phyloP scores from a whole-genome alignment of 345 rosid species.

The Citrus reticulata region DNA sequence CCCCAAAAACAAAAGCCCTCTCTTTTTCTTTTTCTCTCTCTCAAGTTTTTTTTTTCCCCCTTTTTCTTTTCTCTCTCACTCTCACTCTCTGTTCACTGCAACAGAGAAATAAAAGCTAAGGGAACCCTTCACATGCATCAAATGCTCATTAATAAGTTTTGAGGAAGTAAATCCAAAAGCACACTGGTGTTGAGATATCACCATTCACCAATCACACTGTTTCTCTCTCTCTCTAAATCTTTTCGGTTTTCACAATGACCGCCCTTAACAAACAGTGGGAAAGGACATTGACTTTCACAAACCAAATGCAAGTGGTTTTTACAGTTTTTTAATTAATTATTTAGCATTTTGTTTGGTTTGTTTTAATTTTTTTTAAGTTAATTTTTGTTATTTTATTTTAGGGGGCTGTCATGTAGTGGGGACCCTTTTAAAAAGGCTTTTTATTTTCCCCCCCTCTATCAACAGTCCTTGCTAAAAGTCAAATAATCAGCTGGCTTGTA shows the following conservation, averaged over 20 bases:
- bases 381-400: background rate
- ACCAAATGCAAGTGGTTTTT: constrained; percentile 12
- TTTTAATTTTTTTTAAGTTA: background rate
- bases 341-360: background rate
- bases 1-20: background rate
- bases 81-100: constrained; percentile 23
- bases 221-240: constrained; percentile 27
- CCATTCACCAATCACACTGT: constrained; percentile 11
- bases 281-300: constrained; percentile 63
- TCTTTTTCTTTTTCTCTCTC: background rate
- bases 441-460: background rate
- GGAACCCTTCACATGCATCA: constrained; percentile 35
- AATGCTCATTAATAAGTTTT: constrained; percentile 20
- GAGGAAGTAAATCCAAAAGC: constrained; percentile 31
- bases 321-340: constrained; percentile 2
- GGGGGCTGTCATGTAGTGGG: constrained; percentile 15
- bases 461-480: constrained; percentile 28
- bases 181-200: constrained; percentile 20
- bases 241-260: constrained; percentile 17
- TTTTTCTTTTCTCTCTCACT: constrained; percentile 3
- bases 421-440: constrained; percentile 7
- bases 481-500: constrained; percentile 38
- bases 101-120: constrained; percentile 32
- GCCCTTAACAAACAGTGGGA: constrained; percentile 36
- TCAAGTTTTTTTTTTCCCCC: background rate